Evolutionary conservation across 2,329 filamentous ascomycete species (phyloP), one percentile per base, ranked within the genome.

Genomic region (Raffaelea ambrosiae): DNA sequence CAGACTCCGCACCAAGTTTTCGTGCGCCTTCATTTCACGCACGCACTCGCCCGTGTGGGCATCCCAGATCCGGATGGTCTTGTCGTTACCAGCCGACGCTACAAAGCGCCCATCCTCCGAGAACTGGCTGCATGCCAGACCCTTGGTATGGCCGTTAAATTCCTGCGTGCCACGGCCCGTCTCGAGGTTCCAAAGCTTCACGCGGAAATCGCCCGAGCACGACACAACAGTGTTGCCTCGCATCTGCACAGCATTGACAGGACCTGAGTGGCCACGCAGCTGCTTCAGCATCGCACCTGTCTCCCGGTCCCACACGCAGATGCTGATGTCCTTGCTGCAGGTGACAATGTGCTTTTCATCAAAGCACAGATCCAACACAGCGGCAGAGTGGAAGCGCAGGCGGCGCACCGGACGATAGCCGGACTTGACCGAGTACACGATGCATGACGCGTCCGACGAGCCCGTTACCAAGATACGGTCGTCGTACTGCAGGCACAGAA

Each of bases 201-300:
- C 89, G 44, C 85, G 78, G 57, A 93, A 93, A 65, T 98, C 93
- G 48, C 93, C 93, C 48, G 86, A 93, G 61, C 93, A 95, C 43
- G 87, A 95, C 26, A 96, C 90, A 43, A 97, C 83, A 7, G 89
- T 84, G 66, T 95, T 91, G 51, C 89, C 91, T 47, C 91, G 86
- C 64, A 98, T 80, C 68, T 97, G 91, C 5, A 98, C 89, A 2
- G 93, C 90, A 61, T 98, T 98, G 56, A 98, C 93, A 1, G 93
- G 93, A 0, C 93, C 93, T 2, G 81, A 76, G 65, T 98, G 93
- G 8, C 91, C 93, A 33, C 79, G 77, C 43, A 98, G 77, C 58
- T 87, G 85, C 59, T 86, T 87, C 43, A 95, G 66, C 42, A 94
- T 73, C 10, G 71, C 69, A 33, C 88, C 87, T 0, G 87, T 93